Base-by-base conservation (phyloP, 805 yeast genomes). In the Cyberlindnera saturnus region DNA sequence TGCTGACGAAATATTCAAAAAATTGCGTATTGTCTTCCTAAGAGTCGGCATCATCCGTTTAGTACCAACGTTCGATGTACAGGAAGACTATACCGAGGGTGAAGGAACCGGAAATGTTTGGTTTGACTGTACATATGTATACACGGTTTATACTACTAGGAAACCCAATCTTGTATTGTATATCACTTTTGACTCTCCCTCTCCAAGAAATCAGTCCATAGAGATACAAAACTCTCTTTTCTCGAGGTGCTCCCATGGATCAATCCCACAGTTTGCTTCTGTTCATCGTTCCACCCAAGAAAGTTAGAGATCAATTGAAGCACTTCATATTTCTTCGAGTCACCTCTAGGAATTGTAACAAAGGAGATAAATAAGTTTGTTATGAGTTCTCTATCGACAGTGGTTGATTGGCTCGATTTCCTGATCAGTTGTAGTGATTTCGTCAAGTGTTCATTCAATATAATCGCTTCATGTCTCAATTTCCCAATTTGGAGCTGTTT, bases 281-380 rank as follows among this genome's bases (percentile, higher is more conserved):
- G 80, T 36, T 75, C 81, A 39, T 87, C 93, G 62, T 85, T 91
- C 99, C 99, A 93, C 45, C 77, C 83, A 45, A 93, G 69, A 51
- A 83, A 81, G 46, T 86, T 86, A 10, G 96, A 76, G 34, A 93
- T 83, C 46, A 93, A 73, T 59, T 79, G 86, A 39, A 93, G 71
- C 4, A 93, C 96, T 70, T 93, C 98, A 60, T 86, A 93, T 63
- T 93, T 89, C 65, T 90, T 91, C 8, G 96, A 76, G 61, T 93
- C 99, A 2, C 93, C 96, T 47, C 99, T 71, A 6, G 96, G 96
- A 28, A 91, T 70, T 30, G 83, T 82, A 15, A 93, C 74, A 64
- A 90, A 93, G 43, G 93, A 86, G 15, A 93, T 74, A 40, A 93
- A 67, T 47, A 93, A 70, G 61, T 93, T 93, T 3, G 96, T 83